Base-by-base conservation (phyloP, 2,329 filamentous ascomycete genomes). In the Alternaria viburni region DNA sequence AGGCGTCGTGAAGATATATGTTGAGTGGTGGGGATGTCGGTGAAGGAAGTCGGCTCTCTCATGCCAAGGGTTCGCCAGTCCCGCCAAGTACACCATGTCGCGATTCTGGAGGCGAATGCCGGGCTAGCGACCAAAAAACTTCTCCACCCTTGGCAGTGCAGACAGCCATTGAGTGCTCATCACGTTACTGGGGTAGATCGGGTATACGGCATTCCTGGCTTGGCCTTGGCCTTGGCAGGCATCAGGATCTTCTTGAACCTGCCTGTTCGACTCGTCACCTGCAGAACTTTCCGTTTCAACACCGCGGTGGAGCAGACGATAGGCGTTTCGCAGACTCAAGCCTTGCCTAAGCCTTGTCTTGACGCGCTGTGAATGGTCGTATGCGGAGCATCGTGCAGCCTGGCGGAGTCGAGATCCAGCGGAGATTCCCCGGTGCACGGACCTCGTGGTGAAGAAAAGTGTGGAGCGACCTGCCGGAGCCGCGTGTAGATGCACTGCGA, bases 161-260 rank as follows among this genome's bases (percentile, higher is more conserved):
- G 21, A 13, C 9, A 44, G 47, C 61, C 61, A 64, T 43, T 54
- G 41, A 56, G 17, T 64, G 51, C 17, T n/a, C 46, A 5, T 61
- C 41, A 44, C 11, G 30, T n/a, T 57, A 19, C 47, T 13, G 44
- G 47, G 58, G 25, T 41, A 28, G 32, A 44, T 45, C 19, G 60
- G 56, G 30, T 62, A 45, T 9, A 19, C 60, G 60, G 56, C 60
- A 62, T 59, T 26, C 32, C 7, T 49, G 23, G 43, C 11, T 62
- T 62, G 60, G 60, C 60, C 32, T 6, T 49, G 11, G 43, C 8
- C 60, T 62, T 62, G 60, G 60, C 60, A 5, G 15, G 23, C 25
- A 17, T 44, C 30, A 17, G 10, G 45, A 44, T 51, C 25, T 45
- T 32, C 59, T 28, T 19, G 47, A 26, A 51, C 47, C 54, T 59